Base-by-base conservation (phyloP, 73 alveolate species). In the Effrenium voratum region DNA sequence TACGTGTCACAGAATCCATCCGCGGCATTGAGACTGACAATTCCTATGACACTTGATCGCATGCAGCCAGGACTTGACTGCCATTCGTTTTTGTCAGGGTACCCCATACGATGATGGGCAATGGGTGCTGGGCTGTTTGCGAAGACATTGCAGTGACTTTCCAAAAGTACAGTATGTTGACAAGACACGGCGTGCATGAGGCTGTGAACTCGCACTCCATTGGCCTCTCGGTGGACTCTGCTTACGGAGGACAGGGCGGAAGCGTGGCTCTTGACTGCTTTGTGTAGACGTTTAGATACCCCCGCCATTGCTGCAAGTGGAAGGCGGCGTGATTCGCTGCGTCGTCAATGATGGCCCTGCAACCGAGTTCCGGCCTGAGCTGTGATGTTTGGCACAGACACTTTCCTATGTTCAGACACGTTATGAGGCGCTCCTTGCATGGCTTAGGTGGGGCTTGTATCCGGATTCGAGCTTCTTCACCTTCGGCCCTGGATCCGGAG, bases 301-400 rank as follows among this genome's bases (percentile, higher is more conserved):
- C 30, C 68, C 36, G 86, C 55, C 41, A 13, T 45, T 43, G 28
- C 28, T 40, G 44, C 4, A 30, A 26, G 45, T 45, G 10, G 46
- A 63, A 79, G 93, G 93, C 22, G 93, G 93, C n/a, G 49, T 85
- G 81, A 85, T 85, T 26, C 93, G 93, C 16, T 85, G 93, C 59
- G 93, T 85, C 47, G 46, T 85, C 36, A 85, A 85, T 44, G 93
- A 52, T 30, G 81, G 81, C n/a, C 93, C 93, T 34, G 93, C 93
- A 2, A 85, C 93, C 44, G 66, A 79, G 90, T 44, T 3, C 28
- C 41, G 44, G 30, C 38, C 90, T 41, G 32, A 44, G 72, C 16
- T 30, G 16, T 12, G 68, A 22, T 22, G 68, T 12, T 55, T 12
- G 68, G 68, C 68, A 22, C 30, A 12, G 22, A 55, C 68, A 55